These are phyloP conservation scores for Castanea sativa DNA, from an alignment of 306 rosid genomes.

Conservation along the genomic window DNA sequence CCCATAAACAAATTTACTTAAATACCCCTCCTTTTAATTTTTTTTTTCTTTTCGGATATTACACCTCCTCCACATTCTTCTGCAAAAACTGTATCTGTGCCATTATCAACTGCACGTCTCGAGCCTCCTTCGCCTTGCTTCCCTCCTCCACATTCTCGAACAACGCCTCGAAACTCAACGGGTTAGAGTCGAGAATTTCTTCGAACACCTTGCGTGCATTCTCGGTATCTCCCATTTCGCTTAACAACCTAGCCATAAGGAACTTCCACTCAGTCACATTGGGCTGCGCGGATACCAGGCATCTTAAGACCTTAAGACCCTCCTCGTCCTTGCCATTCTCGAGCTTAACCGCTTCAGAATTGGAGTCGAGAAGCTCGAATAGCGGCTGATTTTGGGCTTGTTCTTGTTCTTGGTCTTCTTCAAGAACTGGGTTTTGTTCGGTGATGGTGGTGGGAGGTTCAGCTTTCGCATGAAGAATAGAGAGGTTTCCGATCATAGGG, in stretches of 20 bases:
- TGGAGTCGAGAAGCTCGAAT: slow-evolving; percentile 56
- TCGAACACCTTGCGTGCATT: slow-evolving; percentile 60
- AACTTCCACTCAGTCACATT: slow-evolving; percentile 72
- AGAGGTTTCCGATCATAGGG: slow-evolving; percentile 38
- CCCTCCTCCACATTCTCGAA: slow-evolving; percentile 79
- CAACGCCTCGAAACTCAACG: slow-evolving; percentile 71
- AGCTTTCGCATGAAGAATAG: slow-evolving; percentile 60
- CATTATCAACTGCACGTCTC: slow-evolving; percentile 77
- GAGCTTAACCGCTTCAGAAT: slow-evolving; percentile 64
- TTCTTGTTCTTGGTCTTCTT: slow-evolving; percentile 8
- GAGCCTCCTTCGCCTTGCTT: slow-evolving; percentile 55
- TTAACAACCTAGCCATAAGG: slow-evolving; percentile 53
- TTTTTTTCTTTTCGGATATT: too few species aligned
- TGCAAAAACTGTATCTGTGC: slow-evolving; percentile 84
- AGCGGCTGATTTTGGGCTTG: slow-evolving; percentile 34
- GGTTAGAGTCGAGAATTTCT: slow-evolving; percentile 50
- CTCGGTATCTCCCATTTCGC: slow-evolving; percentile 49
- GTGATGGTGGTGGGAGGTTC: slow-evolving; percentile 37
- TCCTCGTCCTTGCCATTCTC: slow-evolving; percentile 74
- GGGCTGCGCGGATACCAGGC: slow-evolving; percentile 59
- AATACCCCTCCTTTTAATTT: too few species aligned
- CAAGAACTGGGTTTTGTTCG: slow-evolving; percentile 26
- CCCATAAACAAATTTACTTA: too few species aligned
- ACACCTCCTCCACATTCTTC: slow-evolving; percentile 82
- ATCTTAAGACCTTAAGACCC: slow-evolving; percentile 54